Evolutionary conservation across 257 asterid genomes (phyloP), one percentile per base, ranked within the genome.

Genomic region (Primulina eburnea): DNA sequence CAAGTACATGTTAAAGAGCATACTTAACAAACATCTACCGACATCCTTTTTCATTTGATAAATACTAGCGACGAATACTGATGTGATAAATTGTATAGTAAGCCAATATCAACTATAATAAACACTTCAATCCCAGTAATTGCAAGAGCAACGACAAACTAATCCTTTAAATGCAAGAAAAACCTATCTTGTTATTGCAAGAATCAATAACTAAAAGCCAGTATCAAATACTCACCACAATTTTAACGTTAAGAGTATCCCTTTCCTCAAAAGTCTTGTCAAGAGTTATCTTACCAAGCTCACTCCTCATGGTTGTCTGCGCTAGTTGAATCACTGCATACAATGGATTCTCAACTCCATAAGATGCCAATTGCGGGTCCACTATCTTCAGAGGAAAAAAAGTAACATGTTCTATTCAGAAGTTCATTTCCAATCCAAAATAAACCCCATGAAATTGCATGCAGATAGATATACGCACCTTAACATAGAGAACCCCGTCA

Each of bases 251-350:
- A 75, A 93, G 88, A 30, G 96, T 84, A 76, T 85, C 96, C 70
- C 96, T 87, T 77, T 93, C 99, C 80, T 87, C 96, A 73, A 93
- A 93, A n/a, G 97, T 90, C 88, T 90, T 90, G 87, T 90, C 99
- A 47, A 93, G 81, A 14, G 95, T 89, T 75, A 93, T 90, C 84
- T 93, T 93, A 17, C 99, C 96, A 33, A 93, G 89, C 86, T 93
- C 97, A 81, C 99, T 93, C n/a, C 97, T 84, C 97, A 93, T 93
- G 47, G 97, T 89, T 47, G 97, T 93, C 76, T 93, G 99, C 0
- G 99, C 97, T 37, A 90, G 96, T 77, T 89, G 97, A 80, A 86
- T 82, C 47, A 93, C 90, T 21, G 96, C 92, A 79, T 81, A 87
- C 26, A 93, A 60, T 6, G 97, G 99, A 80, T 86, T 83, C 77